These are phyloP conservation scores for Pythium phragmitis DNA, from an alignment of 352 stramenopile genomes.

Conservation along the genomic window DNA sequence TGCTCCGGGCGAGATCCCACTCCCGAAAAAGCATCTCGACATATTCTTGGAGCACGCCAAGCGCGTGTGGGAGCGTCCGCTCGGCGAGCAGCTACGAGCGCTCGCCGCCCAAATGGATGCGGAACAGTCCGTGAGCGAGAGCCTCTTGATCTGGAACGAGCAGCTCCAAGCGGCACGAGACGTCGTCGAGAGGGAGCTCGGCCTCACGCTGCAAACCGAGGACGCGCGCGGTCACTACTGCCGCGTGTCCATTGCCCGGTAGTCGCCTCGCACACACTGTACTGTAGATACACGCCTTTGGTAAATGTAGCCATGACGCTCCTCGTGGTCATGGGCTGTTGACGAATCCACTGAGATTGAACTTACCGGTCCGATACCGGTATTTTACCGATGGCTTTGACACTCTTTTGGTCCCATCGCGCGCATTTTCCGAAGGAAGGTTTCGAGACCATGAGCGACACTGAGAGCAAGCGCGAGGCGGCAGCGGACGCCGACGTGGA, in stretches of 20 bases:
- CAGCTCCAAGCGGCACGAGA: conserved; percentile 27
- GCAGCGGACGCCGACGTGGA: conserved; percentile 27
- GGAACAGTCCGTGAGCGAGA: conserved; percentile 3
- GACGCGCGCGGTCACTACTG: conserved; percentile 26
- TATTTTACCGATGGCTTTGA: conserved; percentile 1
- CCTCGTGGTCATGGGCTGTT: conserved; percentile 11
- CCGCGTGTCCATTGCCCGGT: conserved; percentile 19
- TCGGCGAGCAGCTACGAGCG: conserved; percentile 41
- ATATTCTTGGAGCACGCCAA: conserved; percentile 69
- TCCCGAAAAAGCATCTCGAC: conserved; percentile 70
- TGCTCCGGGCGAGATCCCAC: conserved; percentile 70
- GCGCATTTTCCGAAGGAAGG: conserved; percentile 2
- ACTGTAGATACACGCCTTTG: background rate
- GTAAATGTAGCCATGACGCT: conserved; percentile 19
- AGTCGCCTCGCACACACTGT: conserved; percentile 1
- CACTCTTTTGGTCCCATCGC: background rate
- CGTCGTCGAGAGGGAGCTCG: conserved; percentile 22
- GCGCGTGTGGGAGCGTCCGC: conserved; percentile 59
- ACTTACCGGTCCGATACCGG: conserved; percentile 29
- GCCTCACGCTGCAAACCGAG: conserved; percentile 6
- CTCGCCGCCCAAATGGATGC: conserved; percentile 8
- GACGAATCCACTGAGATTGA: conserved; percentile 25
- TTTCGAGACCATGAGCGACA: conserved; percentile 4
- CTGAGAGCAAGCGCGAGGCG: conserved; percentile 26
- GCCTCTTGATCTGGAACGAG: conserved; percentile 32